Base-by-base conservation (phyloP, 2,329 filamentous ascomycete genomes). In the Neofusicoccum sp. region DNA sequence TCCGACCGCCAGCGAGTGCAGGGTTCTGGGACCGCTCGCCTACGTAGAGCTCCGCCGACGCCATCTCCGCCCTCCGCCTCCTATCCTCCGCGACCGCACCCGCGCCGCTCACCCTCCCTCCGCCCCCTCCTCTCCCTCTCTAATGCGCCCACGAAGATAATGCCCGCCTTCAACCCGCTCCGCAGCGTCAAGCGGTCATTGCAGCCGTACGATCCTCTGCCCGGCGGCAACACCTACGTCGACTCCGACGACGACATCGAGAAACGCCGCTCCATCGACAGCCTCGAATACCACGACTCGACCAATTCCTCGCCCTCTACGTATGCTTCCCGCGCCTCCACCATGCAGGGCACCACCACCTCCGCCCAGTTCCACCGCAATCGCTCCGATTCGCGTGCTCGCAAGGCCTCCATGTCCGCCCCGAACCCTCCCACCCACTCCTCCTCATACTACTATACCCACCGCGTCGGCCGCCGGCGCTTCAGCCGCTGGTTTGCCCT, bases 401-500 rank as follows among this genome's bases (percentile, higher is more conserved):
- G 59, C 60, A 73, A 73, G 61, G 67, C 70, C 28, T 64, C 61
- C 36, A 33, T 53, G 20, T 62, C 44, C 7, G 40, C 33, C 8
- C 60, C 20, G 66, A 69, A 4, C 65, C 70, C 58, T 73, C 36
- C 40, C 26, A 31, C 14, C 36, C 47, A 54, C 56, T n/a, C 24
- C 14, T 16, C 40, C 34, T 34, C 44, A 28, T 40, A 58, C 45
- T 36, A 16, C 26, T 33, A 59, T n/a, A 14, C 43, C 33, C 57
- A 49, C 36, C 59, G 59, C 33, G 45, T 61, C n/a, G 28, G 49
- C 24, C 59, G 59, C 40, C 41, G 59, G 5, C 69, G 89, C 83
- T 84, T 95, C 62, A 86, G 90, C 60, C 83, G 91, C 67, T 96
- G 89, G 72, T 84, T 96, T 60, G 91, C 91, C 65, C 79, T 93